phyloP scores from a whole-genome alignment of 257 asterid genomes.

The Coffea eugenioides region DNA sequence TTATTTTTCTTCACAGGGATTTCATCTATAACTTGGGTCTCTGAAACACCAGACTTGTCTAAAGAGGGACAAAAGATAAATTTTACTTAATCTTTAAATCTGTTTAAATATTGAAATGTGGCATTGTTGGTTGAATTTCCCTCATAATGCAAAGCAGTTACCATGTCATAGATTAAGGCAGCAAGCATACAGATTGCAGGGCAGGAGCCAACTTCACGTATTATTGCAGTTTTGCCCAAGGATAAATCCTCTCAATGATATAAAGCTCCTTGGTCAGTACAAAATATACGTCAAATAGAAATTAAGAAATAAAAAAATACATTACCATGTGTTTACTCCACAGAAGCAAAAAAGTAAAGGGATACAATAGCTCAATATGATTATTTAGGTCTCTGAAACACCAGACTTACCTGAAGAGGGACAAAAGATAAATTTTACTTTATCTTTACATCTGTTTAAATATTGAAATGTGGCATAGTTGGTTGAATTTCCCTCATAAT shows the following conservation, averaged over 20 bases:
- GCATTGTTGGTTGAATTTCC: not conserved
- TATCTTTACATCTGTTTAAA: not conserved
- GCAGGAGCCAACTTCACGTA: not conserved
- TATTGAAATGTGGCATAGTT: not conserved
- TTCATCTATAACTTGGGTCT: no score
- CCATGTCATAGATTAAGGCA: not conserved
- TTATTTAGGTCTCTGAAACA: not conserved
- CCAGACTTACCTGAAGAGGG: not conserved
- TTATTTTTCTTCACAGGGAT: not conserved
- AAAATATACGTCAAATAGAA: not conserved
- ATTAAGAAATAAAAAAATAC: not conserved
- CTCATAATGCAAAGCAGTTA: not conserved
- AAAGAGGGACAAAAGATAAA: not conserved
- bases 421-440: not conserved
- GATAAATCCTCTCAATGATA: not conserved
- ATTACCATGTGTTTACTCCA: not conserved
- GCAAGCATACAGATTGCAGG: not conserved
- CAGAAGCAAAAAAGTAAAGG: not conserved
- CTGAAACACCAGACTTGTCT: not conserved
- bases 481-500: not conserved
- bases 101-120: not conserved
- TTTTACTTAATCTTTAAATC: not conserved
- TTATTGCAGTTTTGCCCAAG: not conserved
- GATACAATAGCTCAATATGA: not conserved
- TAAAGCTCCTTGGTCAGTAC: not conserved